phyloP scores from a whole-genome alignment of 2,329 filamentous ascomycete species.

The Sporothrix globosa region DNA sequence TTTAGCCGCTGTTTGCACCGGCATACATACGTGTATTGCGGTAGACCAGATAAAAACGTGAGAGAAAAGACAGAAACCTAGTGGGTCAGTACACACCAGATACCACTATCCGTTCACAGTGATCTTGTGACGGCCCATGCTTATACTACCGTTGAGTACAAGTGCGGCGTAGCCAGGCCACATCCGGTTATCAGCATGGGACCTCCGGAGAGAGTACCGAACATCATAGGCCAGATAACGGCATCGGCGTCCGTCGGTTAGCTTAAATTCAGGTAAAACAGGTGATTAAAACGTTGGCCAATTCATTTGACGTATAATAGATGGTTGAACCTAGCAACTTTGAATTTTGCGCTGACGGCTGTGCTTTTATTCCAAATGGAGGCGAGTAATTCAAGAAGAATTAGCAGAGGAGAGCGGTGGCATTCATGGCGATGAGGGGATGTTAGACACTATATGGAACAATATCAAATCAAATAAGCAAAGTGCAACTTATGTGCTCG shows the following conservation, averaged over 20 bases:
- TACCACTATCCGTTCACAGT: too few species aligned
- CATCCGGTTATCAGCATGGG: constrained; percentile 37
- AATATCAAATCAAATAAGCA: neutral
- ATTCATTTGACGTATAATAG: constrained; percentile 38
- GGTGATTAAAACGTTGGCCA: neutral
- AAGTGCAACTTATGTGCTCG: neutral
- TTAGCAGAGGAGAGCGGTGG: constrained; percentile 40
- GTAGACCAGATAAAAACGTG: too few species aligned
- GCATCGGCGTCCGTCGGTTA: constrained; percentile 41
- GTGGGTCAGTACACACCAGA: too few species aligned
- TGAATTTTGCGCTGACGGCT: constrained; percentile 38
- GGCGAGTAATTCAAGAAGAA: constrained; percentile 45
- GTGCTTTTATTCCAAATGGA: constrained; percentile 41
- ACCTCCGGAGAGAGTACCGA: constrained; percentile 41
- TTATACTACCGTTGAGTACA: constrained; percentile 40
- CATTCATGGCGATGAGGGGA: constrained; percentile 41
- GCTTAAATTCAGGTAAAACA: neutral
- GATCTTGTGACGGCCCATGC: neutral
- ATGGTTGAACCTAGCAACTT: constrained; percentile 44
- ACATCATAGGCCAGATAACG: constrained; percentile 46
- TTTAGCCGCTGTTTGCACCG: too few species aligned
- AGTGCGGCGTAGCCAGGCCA: constrained; percentile 39
- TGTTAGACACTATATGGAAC: constrained; percentile 36
- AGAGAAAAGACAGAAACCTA: too few species aligned
- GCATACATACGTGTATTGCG: too few species aligned